phyloP scores from a whole-genome alignment of 1,284 basidiomycete genomes.

The Marasmius oreades region DNA sequence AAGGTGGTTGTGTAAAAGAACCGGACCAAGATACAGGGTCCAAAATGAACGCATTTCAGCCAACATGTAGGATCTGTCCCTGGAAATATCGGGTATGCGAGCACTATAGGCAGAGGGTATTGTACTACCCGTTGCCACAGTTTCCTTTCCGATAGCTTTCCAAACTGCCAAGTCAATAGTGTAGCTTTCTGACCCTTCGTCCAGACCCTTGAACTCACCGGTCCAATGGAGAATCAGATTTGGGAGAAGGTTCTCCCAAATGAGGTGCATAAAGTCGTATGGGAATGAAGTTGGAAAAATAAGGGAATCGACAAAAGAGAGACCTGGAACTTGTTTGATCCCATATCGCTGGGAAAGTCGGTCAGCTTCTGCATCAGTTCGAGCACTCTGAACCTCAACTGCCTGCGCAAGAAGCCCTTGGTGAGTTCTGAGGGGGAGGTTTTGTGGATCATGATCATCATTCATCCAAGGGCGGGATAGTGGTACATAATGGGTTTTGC shows the following conservation, averaged over 20 bases:
- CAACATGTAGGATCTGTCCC: conserved; percentile 21
- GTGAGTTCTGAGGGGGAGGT: conserved; percentile 37
- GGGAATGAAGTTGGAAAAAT: conserved; percentile 39
- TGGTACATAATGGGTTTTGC: conserved; percentile 10
- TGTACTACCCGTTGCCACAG: conserved; percentile 20
- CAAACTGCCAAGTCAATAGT: conserved; percentile 33
- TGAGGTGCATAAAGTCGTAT: conserved; percentile 46
- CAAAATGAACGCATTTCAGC: conserved; percentile 36
- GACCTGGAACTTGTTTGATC: conserved; percentile 36
- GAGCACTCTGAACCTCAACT: conserved; percentile 25
- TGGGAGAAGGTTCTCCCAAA: conserved; percentile 37
- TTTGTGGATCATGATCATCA: conserved; percentile 26
- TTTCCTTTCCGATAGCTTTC: conserved; percentile 35
- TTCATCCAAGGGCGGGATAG: conserved; percentile 6
- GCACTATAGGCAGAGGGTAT: conserved; percentile 40
- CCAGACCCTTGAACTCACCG: conserved; percentile 34
- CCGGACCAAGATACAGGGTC: conserved; percentile 35
- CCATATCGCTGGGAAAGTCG: conserved; percentile 31
- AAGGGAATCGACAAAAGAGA: conserved; percentile 31
- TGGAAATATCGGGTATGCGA: conserved; percentile 32
- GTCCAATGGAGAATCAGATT: conserved; percentile 40
- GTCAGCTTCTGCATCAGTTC: conserved; percentile 20
- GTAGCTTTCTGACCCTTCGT: conserved; percentile 22
- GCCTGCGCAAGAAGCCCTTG: conserved; percentile 29
- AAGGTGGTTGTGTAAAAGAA: conserved; percentile 32